Percentiles rank a stretch among this genome's conserved stretches.
These are phyloP conservation scores for Pseudogymnoascus sp. DNA, from an alignment of 2,329 filamentous ascomycete species.

Conservation along the genomic window DNA sequence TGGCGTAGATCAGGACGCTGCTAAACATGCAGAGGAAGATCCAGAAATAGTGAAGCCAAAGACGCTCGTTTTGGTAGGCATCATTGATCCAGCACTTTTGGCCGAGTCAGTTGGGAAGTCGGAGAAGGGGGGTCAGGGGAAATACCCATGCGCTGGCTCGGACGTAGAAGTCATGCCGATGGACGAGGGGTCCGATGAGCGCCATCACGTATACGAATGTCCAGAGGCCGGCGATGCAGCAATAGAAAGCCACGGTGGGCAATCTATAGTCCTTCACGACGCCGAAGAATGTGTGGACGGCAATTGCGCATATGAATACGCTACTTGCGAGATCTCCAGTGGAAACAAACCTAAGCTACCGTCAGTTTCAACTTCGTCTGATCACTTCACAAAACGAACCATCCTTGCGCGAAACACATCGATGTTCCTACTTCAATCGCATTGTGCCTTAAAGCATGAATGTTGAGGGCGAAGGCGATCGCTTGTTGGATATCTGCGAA, in stretches of 20 bases:
- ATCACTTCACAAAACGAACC: conserved; percentile 39
- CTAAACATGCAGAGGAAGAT: conserved; percentile 47
- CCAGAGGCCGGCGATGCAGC: conserved; percentile 44
- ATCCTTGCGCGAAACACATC: conserved; percentile 57
- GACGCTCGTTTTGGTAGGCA: conserved; percentile 44
- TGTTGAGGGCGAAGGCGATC: conserved; percentile 54
- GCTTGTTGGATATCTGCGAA: conserved; percentile 55
- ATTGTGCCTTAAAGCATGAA: conserved; percentile 47
- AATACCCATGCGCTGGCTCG: conserved; percentile 52
- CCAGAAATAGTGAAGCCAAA: conserved; percentile 57
- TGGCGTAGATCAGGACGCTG: conserved; percentile 39
- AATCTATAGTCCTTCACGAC: conserved; percentile 49
- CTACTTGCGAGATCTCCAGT: conserved; percentile 44
- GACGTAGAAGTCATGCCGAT: conserved; percentile 45
- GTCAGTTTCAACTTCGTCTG: conserved; percentile 2
- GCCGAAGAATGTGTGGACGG: conserved; percentile 56
- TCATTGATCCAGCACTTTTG: conserved; percentile 48
- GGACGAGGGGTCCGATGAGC: conserved; percentile 36
- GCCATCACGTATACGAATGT: conserved; percentile 50
- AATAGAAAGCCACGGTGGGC: conserved; percentile 42
- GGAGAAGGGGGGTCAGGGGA: conserved; percentile 31
- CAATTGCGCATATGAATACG: conserved; percentile 58
- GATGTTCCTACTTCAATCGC: conserved; percentile 44
- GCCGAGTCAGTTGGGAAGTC: background rate
- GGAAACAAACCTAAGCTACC: background rate